phyloP scores from a whole-genome alignment of 176 grass and related monocot genomes.

The Pontederia paniculata region DNA sequence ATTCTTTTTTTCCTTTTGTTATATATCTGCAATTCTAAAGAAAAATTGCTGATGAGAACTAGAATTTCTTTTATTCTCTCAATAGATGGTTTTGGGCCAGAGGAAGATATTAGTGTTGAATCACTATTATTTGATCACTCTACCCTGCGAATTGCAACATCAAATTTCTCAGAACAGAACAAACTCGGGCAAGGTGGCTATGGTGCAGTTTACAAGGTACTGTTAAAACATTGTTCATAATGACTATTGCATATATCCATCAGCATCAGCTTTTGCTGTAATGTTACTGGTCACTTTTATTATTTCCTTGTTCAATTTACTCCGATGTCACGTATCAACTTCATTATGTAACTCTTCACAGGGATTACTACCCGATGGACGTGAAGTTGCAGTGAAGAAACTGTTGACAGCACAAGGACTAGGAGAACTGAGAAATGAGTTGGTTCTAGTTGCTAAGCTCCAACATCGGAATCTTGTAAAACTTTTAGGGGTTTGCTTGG shows the following conservation, averaged over 20 bases:
- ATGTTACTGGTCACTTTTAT: too few relatives aligned
- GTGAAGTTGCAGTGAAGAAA: conserved; percentile 52
- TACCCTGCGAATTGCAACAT: conserved; percentile 36
- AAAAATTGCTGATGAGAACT: too few relatives aligned
- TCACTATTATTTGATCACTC: conserved; percentile 48
- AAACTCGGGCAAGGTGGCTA: conserved; percentile 68
- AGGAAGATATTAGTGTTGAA: conserved; percentile 23
- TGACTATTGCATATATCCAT: background rate
- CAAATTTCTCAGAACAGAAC: conserved; percentile 44
- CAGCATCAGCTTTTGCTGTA: background rate
- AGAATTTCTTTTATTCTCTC: background rate
- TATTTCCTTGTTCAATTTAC: too few relatives aligned
- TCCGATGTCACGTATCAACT: too few relatives aligned
- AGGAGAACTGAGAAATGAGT: conserved; percentile 47
- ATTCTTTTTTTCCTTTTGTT: too few relatives aligned
- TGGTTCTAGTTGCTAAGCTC: conserved; percentile 61
- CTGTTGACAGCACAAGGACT: conserved; percentile 59
- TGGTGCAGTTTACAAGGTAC: conserved; percentile 73
- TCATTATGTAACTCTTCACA: conserved; percentile 27
- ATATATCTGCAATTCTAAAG: too few relatives aligned
- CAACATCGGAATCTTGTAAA: conserved; percentile 77
- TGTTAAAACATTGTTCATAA: background rate
- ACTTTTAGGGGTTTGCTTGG: conserved; percentile 62
- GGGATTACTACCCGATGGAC: conserved; percentile 39
- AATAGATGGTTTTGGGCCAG: conserved; percentile 31